Percentiles rank a stretch among this genome's conserved stretches.
phyloP scores from a whole-genome alignment of 768 basidiomycete genomes.

The Russula sp. region DNA sequence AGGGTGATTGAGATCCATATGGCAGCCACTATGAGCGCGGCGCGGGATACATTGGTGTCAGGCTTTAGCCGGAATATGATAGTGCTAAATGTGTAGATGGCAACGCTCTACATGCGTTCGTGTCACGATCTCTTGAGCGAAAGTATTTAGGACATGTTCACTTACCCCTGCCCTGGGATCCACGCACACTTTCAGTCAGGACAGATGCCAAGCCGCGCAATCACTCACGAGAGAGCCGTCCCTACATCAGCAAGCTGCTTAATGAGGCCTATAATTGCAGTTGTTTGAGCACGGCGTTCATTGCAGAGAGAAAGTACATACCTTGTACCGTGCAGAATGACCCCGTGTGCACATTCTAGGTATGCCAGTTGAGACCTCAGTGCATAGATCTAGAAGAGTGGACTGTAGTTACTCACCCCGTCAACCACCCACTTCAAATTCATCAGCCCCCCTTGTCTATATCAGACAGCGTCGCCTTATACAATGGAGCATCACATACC shows the following conservation, averaged over 20 bases:
- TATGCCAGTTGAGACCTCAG: not conserved
- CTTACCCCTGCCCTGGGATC: constrained; percentile 14
- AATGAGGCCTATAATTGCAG: constrained; percentile 11
- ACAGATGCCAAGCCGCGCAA: not conserved
- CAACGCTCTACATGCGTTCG: constrained; percentile 30
- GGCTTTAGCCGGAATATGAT: constrained; percentile 34
- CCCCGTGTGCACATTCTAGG: constrained; percentile 1
- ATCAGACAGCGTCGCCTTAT: not conserved
- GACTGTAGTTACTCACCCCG: constrained; percentile 28
- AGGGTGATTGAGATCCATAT: constrained; percentile 41
- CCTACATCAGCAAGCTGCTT: constrained; percentile 22
- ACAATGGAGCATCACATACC: constrained; percentile 18
- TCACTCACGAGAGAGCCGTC: constrained; percentile 22
- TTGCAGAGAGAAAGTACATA: not conserved
- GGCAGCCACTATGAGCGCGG: constrained; percentile 30
- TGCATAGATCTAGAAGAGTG: not conserved
- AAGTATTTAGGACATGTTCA: not conserved
- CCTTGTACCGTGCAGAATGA: constrained; percentile 20
- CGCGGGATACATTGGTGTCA: constrained; percentile 29
- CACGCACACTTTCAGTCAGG: not conserved
- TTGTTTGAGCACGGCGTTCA: not conserved
- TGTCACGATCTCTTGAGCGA: not conserved
- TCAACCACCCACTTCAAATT: constrained; percentile 33
- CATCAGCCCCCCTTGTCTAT: constrained; percentile 34
- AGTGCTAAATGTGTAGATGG: constrained; percentile 37